Base-by-base conservation (phyloP, 169 alveolate species). In the Cryptosporidium sp. region DNA sequence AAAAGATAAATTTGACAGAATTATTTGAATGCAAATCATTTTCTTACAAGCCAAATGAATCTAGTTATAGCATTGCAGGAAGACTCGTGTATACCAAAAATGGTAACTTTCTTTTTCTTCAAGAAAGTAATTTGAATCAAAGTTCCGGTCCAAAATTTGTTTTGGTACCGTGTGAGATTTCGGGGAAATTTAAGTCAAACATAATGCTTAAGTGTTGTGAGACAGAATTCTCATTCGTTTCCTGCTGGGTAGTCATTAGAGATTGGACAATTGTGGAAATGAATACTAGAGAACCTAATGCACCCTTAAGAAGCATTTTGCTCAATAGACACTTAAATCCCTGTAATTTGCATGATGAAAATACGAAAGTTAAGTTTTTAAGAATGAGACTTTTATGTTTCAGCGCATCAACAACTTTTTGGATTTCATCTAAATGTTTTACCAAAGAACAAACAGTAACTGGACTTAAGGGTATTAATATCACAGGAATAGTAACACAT, bases 281-380 rank as follows among this genome's bases (percentile, higher is more conserved):
- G 33, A 45, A 43, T 1, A 45, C 75, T 9, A 10, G 18, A 14
- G 74, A 80, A 0, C 39, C 39, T 3, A 67, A 16, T 29, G 73
- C 89, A 26, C 89, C 89, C 39, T 29, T 62, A n/a, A 80, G 89
- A 41, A 80, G 75, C 39, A 23, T 18, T 16, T 23, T 80, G 37
- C 70, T 65, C 3, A 29, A 4, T n/a, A 61, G 33, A 9, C 75
- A 80, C 18, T 43, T 80, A 26, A 10, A 41, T 12, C 65, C 37
- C 18, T 18, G 10, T 7, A 23, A 62, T 12, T 23, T 33, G 0
- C 67, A 31, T 2, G 10, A 62, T 18, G 68, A 62, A 62, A 80
- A 4, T 43, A 59, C 61, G n/a, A 33, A 10, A 0, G 35, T 80
- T 45, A 39, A 37, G 6, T 7, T 80, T 12, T 16, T 67, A 29